These are phyloP conservation scores for Gypsophila paniculata DNA, from an alignment of 179 eudicot genomes.

Conservation along the genomic window DNA sequence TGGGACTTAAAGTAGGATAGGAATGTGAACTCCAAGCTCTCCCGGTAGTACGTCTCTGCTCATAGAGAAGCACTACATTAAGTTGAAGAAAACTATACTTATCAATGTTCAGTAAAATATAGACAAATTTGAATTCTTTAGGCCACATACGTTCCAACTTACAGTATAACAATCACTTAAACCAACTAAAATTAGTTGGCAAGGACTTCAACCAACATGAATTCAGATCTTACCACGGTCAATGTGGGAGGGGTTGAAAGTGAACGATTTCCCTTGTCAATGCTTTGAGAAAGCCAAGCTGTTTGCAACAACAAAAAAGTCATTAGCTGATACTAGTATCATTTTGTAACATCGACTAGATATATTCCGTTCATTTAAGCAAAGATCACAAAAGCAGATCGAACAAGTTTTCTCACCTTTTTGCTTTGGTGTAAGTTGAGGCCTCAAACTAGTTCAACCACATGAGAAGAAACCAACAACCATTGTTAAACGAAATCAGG, in stretches of 20 bases:
- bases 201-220: not conserved
- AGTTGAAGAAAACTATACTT: not conserved
- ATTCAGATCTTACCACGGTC: not conserved
- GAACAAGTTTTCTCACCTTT: not conserved
- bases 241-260: slow-evolving; percentile 3
- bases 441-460: not conserved
- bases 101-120: too few species aligned
- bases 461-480: slow-evolving; percentile 1
- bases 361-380: not conserved
- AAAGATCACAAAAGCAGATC: not conserved
- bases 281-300: slow-evolving; percentile 4
- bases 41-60: slow-evolving; percentile 3
- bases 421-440: slow-evolving; percentile 2
- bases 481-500: not conserved
- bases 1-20: not conserved
- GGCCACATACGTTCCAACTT: not conserved
- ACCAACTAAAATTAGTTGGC: too few species aligned
- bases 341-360: too few species aligned
- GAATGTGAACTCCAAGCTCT: not conserved
- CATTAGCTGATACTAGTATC: too few species aligned
- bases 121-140: not conserved
- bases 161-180: not conserved
- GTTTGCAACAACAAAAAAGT: not conserved
- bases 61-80: not conserved
- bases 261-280: not conserved